These are phyloP conservation scores for Jaminaea rosea DNA, from an alignment of 1,284 basidiomycete genomes.

Conservation along the genomic window DNA sequence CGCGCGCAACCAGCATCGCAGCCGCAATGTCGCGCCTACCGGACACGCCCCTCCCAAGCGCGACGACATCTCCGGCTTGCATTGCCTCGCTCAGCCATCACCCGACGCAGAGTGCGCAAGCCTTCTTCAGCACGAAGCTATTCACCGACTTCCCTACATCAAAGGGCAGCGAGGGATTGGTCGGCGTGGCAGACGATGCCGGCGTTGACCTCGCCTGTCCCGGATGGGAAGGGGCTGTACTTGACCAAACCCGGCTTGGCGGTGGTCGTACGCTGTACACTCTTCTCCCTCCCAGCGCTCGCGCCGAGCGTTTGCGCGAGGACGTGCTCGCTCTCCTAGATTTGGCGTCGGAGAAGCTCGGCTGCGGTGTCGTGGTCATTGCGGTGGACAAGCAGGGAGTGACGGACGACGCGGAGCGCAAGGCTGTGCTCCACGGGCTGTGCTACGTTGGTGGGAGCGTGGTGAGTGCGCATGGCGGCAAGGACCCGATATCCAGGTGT, in stretches of 20 bases:
- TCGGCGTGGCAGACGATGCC: conserved; percentile 20
- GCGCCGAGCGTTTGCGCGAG: conserved; percentile 25
- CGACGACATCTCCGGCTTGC: conserved; percentile 24
- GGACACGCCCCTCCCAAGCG: conserved; percentile 22
- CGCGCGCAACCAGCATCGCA: background rate
- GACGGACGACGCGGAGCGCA: conserved; percentile 22
- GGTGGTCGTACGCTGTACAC: conserved; percentile 31
- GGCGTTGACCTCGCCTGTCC: conserved; percentile 33
- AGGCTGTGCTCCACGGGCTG: conserved; percentile 29
- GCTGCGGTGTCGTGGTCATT: conserved; percentile 28
- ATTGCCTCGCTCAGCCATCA: conserved; percentile 26
- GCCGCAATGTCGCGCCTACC: conserved; percentile 12
- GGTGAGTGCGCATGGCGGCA: conserved; percentile 10
- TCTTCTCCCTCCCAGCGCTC: conserved; percentile 25
- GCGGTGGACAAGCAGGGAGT: conserved; percentile 16
- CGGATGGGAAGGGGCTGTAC: conserved; percentile 34
- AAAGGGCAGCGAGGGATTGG: conserved; percentile 5
- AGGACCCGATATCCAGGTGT: background rate
- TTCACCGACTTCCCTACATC: conserved; percentile 17
- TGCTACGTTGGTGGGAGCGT: conserved; percentile 39
- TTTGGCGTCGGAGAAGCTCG: conserved; percentile 28
- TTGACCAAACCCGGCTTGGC: background rate
- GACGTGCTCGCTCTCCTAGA: conserved; percentile 34
- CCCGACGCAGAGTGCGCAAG: conserved; percentile 19
- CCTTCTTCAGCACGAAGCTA: conserved; percentile 26